Conservation (phyloP, 148 eudicot species). For the Camellia japonica region DNA sequence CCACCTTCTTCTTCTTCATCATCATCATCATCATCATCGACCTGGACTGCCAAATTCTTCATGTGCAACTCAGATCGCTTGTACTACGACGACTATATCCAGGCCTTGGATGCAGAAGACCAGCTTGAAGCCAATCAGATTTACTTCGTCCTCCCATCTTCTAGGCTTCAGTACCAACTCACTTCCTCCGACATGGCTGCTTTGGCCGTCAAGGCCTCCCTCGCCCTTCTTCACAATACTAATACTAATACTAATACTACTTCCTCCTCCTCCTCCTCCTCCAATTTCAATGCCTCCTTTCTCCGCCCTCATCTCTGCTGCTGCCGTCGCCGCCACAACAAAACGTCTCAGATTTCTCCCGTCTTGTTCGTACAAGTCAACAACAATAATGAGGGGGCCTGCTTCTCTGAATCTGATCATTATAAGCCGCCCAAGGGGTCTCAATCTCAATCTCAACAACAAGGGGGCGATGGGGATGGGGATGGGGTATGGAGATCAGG, state of each 20-base stretch:
- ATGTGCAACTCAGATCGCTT: slow-evolving; percentile 40
- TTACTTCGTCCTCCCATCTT: slow-evolving; percentile 35
- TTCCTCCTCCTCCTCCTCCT: background rate
- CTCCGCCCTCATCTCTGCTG: background rate
- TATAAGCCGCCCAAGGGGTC: too few species aligned
- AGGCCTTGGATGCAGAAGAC: slow-evolving; percentile 17
- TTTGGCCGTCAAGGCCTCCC: slow-evolving; percentile 45
- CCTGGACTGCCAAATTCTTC: background rate
- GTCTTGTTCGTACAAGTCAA: slow-evolving; percentile 2
- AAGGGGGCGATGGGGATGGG: too few species aligned
- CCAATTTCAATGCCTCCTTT: background rate
- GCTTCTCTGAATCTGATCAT: too few species aligned
- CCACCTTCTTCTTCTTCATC: too few species aligned
- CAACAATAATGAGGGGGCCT: too few species aligned
- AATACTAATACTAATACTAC: background rate
- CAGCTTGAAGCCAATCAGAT: slow-evolving; percentile 28
- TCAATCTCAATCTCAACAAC: too few species aligned
- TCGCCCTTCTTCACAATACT: slow-evolving; percentile 18
- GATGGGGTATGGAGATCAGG: slow-evolving; percentile 25
- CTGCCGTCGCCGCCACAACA: background rate
- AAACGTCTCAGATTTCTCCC: slow-evolving; percentile 28
- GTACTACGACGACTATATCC: slow-evolving; percentile 35
- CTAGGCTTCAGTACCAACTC: slow-evolving; percentile 29
- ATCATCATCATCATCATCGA: too few species aligned
- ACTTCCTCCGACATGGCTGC: slow-evolving; percentile 47